Base-by-base conservation (phyloP, 768 basidiomycete species). In the Mycena filopes region DNA sequence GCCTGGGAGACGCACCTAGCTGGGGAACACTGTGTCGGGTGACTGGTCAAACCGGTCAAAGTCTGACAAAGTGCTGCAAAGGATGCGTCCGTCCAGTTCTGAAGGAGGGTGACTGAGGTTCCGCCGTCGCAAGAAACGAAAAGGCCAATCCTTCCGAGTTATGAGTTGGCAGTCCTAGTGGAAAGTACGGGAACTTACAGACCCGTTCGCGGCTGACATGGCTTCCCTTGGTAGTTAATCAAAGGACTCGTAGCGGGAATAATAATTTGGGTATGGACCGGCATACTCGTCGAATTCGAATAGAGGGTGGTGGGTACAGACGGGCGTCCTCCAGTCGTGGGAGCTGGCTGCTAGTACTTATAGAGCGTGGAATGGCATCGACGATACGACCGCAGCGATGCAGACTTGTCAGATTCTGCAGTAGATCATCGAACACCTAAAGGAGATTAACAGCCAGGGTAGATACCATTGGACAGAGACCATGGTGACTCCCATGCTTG, bases 381-480 rank as follows among this genome's bases (percentile, higher is more conserved):
- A 23, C 16, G 7, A 11, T 15, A 46, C 46, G 29, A 43, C 29
- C 21, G 43, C 31, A 21, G 29, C 55, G 23, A 46, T 29, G 20
- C 20, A 48, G 49, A 9, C 28, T 41, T 28, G 47, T 42, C 57
- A 50, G 38, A 57, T 46, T 29, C 23, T 16, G 55, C 15, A 16
- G 49, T 15, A 41, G 58, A 49, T 59, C 31, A 36, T 38, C 20
- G 9, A 29, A 16, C 2, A 47, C 4, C 12, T 38, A 10, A 3
- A 36, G 36, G 46, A 48, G 47, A 59, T 49, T 4, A 59, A 59
- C 57, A 59, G 47, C 36, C 10, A 21, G 25, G 26, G 23, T 38
- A 46, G 38, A 23, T 29, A 59, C 57, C 28, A 8, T 38, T 23
- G 13, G 26, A 29, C 16, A 15, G 25, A 48, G 11, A n/a, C 23